phyloP scores from a whole-genome alignment of 2,329 filamentous ascomycete genomes.

The Diaporthe capsici region DNA sequence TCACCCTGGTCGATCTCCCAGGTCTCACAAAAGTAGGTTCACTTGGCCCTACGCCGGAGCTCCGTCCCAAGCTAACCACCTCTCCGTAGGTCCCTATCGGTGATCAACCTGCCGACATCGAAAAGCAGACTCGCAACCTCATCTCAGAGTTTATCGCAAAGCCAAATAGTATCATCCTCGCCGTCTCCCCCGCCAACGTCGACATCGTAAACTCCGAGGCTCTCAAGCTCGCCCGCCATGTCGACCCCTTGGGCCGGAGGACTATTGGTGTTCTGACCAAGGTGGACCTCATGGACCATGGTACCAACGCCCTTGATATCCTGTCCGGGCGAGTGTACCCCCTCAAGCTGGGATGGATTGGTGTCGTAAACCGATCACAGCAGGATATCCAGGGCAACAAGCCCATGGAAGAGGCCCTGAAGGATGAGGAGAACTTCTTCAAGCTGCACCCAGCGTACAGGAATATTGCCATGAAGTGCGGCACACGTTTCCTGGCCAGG shows the following conservation, averaged over 20 bases:
- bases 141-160: constrained; percentile 99
- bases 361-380: constrained; percentile 97
- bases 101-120: constrained; percentile 96
- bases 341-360: constrained; percentile 96
- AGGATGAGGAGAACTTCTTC: constrained; percentile 95
- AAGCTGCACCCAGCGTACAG: constrained; percentile 96
- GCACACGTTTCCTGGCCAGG: constrained; percentile 94
- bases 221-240: constrained; percentile 94
- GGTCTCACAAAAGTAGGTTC: constrained; percentile 78
- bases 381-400: constrained; percentile 98
- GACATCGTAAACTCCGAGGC: constrained; percentile 99
- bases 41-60: no score
- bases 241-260: constrained; percentile 96
- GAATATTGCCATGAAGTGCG: constrained; percentile 94
- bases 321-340: constrained; percentile 96
- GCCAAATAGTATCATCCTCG: constrained; percentile 96
- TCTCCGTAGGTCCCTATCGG: constrained; percentile 84
- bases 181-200: constrained; percentile 95
- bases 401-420: constrained; percentile 91
- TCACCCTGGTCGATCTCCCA: constrained; percentile 96
- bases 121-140: constrained; percentile 97
- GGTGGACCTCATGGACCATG: constrained; percentile 98
- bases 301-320: constrained; percentile 98
- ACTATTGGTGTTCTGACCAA: constrained; percentile 99
- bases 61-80: constrained; percentile 12